Base-by-base conservation (phyloP, 2,329 filamentous ascomycete genomes). In the Fusarium albidum region DNA sequence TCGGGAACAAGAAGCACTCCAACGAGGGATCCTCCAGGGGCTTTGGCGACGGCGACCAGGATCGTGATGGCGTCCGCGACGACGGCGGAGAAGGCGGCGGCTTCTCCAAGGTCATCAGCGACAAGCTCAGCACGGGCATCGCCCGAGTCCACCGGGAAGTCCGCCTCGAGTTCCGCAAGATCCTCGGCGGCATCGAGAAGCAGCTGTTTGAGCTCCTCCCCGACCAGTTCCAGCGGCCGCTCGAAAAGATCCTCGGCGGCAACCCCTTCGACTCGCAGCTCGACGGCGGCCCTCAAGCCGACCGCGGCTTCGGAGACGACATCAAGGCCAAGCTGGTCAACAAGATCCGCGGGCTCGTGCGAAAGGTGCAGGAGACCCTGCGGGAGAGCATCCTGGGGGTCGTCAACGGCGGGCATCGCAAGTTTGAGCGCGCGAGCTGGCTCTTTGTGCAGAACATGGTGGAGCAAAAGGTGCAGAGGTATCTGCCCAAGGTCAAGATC, bases 391-490 rank as follows among this genome's bases (percentile, higher is more conserved):
- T 79, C 32, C 57, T 79, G 6, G 73, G 70, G 0, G 69, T 79
- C 1, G 77, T 79, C 15, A 79, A 77, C 49, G 77, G 77, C 7
- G 77, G 77, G 0, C 77, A 79, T 42, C 75, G 77, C 65, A 78
- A 76, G 67, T 77, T 79, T 46, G 77, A 79, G 70, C 69, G 69
- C 14, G 64, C 75, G 59, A 79, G 75, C 53, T 79, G 77, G 77
- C 62, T 77, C 7, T 78, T 78, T 58, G 77, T 79, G 50, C 77
- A 79, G 59, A 70, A 68, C 10, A 77, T 74, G 50, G 76, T 79
- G 14, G 75, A 79, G 68, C 61, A 70, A 35, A 79, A 78, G 69
- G 76, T 79, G 35, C 75, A 78, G 55, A 75, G 68, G 61, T 79
- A 77, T 55, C 64, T 79, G 17, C 77, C 77, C 52, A 75, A 75